Percentiles rank a stretch among this genome's conserved stretches.
phyloP scores from a whole-genome alignment of 2,329 filamentous ascomycete genomes.

The Fusarium torreyae region DNA sequence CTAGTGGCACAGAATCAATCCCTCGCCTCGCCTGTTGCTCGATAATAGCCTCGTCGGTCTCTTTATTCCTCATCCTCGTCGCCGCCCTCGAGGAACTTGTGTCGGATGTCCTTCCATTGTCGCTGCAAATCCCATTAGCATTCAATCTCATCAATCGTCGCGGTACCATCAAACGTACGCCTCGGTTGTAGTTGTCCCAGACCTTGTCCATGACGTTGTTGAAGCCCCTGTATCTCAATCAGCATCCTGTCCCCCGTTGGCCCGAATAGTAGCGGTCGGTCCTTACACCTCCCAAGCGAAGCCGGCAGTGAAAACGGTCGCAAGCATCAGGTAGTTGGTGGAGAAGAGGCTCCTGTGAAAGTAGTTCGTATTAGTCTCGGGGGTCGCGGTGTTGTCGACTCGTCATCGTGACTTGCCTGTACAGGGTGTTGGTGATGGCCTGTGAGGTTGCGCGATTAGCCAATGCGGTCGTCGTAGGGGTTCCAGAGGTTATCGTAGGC shows the following conservation, averaged over 20 bases:
- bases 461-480: constrained; percentile 16
- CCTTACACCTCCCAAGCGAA: constrained; percentile 95
- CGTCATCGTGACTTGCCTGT: constrained; percentile 57
- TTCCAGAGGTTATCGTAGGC: constrained; percentile 9
- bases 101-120: constrained; percentile 99
- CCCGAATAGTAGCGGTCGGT: constrained; percentile 43
- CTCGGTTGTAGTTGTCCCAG: constrained; percentile 93
- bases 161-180: constrained; percentile 73
- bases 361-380: constrained; percentile 46
- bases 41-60: constrained; percentile 31
- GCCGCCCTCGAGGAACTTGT: constrained; percentile 82
- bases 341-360: constrained; percentile 81
- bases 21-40: constrained; percentile 41
- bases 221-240: constrained; percentile 75
- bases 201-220: constrained; percentile 85
- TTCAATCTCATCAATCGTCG: background rate
- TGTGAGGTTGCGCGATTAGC: constrained; percentile 57
- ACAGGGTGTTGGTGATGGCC: constrained; percentile 58
- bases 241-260: constrained; percentile 48
- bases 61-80: constrained; percentile 61
- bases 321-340: constrained; percentile 90
- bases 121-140: constrained; percentile 71
- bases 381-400: constrained; percentile 32
- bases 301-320: constrained; percentile 85
- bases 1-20: constrained; percentile 50